These are phyloP conservation scores for Vanrija humicola DNA, from an alignment of 1,284 basidiomycete genomes.

Conservation along the genomic window DNA sequence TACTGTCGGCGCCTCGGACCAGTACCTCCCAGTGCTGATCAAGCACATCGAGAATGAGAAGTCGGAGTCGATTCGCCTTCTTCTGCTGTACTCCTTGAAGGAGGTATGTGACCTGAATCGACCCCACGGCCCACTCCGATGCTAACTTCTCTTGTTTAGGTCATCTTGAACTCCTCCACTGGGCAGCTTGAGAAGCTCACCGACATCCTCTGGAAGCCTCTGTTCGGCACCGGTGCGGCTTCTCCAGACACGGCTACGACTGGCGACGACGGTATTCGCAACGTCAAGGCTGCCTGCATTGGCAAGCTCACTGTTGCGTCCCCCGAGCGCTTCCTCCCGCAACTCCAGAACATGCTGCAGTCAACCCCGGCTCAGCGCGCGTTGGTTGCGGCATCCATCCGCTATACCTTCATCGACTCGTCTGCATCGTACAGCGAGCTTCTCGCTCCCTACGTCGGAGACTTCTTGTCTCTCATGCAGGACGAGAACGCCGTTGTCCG, in stretches of 20 bases:
- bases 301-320: constrained; percentile 91
- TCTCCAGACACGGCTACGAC: constrained; percentile 51
- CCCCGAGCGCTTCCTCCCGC: constrained; percentile 80
- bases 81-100: constrained; percentile 87
- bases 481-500: constrained; percentile 84
- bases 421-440: constrained; percentile 80
- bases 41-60: constrained; percentile 65
- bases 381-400: constrained; percentile 86
- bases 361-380: constrained; percentile 64
- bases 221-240: constrained; percentile 58
- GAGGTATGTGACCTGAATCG: constrained; percentile 55
- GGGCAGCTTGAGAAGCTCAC: constrained; percentile 78
- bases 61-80: constrained; percentile 68
- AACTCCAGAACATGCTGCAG: constrained; percentile 54
- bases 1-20: constrained; percentile 80
- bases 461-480: constrained; percentile 82
- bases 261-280: constrained; percentile 84
- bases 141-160: constrained; percentile 43
- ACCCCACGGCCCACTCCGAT: constrained; percentile 29
- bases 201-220: constrained; percentile 76
- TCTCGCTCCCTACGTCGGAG: constrained; percentile 76
- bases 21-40: constrained; percentile 81
- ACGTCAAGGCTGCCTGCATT: constrained; percentile 92
- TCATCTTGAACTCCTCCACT: constrained; percentile 83
- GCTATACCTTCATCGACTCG: constrained; percentile 91